phyloP scores from a whole-genome alignment of 2,329 filamentous ascomycete genomes.

The Penicillium sp. region DNA sequence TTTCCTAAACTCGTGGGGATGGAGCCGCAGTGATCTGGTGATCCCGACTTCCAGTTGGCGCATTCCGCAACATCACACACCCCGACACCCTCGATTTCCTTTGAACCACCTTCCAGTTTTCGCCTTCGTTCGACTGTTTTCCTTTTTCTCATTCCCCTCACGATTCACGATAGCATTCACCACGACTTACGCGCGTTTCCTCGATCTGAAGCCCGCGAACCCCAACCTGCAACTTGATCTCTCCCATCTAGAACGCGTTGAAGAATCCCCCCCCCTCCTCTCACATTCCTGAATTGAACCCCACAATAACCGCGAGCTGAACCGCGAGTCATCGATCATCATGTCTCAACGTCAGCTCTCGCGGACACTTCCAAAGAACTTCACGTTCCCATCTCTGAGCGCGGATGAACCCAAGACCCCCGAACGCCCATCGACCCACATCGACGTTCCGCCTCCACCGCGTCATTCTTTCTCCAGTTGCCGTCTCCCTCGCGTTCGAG shows the following conservation, averaged over 20 bases:
- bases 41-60: conserved; percentile 24
- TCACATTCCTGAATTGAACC: conserved; percentile 3
- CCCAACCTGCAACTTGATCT: background rate
- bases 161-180: conserved; percentile 22
- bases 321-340: conserved; percentile 14
- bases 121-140: conserved; percentile 20
- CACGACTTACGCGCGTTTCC: conserved; percentile 17
- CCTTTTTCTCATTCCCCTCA: conserved; percentile 9
- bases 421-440: conserved; percentile 39
- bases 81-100: conserved; percentile 17
- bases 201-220: conserved; percentile 6
- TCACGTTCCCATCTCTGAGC: conserved; percentile 41
- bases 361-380: conserved; percentile 50
- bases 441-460: conserved; percentile 46
- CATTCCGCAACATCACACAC: conserved; percentile 22
- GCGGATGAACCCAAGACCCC: conserved; percentile 44
- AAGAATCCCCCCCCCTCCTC: conserved; percentile 4
- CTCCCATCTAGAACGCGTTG: background rate
- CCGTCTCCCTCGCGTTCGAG: conserved; percentile 42
- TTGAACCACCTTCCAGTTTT: conserved; percentile 10
- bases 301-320: conserved; percentile 1
- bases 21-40: conserved; percentile 29
- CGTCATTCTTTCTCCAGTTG: conserved; percentile 45
- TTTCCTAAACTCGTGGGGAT: conserved; percentile 21
- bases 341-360: conserved; percentile 46